These are phyloP conservation scores for Globisporangium splendens DNA, from an alignment of 352 stramenopile genomes.

Conservation along the genomic window DNA sequence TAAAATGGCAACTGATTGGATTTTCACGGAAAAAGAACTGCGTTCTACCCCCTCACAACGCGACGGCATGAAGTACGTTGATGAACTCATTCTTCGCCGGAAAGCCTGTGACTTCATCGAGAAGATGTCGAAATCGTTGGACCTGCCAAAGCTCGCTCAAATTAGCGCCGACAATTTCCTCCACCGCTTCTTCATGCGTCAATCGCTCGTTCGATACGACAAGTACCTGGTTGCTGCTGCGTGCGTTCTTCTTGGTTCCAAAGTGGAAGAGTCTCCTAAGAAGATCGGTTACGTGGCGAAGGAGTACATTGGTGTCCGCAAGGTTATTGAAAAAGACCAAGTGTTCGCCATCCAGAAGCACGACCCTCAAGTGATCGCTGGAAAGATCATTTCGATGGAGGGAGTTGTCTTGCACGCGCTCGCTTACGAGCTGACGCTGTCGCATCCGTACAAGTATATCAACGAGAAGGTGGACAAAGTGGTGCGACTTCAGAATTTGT, in stretches of 20 bases:
- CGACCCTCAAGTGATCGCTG: constrained; percentile 54
- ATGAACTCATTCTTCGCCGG: constrained; percentile 66
- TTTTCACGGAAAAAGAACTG: constrained; percentile 74
- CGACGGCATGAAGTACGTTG: constrained; percentile 73
- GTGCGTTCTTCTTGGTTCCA: constrained; percentile 79
- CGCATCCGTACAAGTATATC: constrained; percentile 85
- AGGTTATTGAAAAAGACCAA: constrained; percentile 69
- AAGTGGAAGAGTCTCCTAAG: constrained; percentile 80
- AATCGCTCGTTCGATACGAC: constrained; percentile 83
- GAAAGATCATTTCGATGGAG: constrained; percentile 85
- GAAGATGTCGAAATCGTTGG: constrained; percentile 74
- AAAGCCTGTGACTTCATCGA: constrained; percentile 85
- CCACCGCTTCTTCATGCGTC: constrained; percentile 86
- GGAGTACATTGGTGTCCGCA: constrained; percentile 69
- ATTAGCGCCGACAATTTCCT: constrained; percentile 85
- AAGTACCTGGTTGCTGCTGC: constrained; percentile 80
- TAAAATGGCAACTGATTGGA: constrained; percentile 63
- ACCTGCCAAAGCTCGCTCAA: constrained; percentile 79
- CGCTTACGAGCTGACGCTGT: constrained; percentile 80
- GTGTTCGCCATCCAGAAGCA: constrained; percentile 79
- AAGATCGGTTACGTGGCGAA: constrained; percentile 76
- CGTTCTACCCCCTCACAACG: constrained; percentile 56
- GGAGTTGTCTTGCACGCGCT: constrained; percentile 78
- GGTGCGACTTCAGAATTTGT: constrained; percentile 58
- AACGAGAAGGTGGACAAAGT: constrained; percentile 86